Base-by-base conservation (phyloP, 2,329 filamentous ascomycete species). In the Penicillium sumatraense region DNA sequence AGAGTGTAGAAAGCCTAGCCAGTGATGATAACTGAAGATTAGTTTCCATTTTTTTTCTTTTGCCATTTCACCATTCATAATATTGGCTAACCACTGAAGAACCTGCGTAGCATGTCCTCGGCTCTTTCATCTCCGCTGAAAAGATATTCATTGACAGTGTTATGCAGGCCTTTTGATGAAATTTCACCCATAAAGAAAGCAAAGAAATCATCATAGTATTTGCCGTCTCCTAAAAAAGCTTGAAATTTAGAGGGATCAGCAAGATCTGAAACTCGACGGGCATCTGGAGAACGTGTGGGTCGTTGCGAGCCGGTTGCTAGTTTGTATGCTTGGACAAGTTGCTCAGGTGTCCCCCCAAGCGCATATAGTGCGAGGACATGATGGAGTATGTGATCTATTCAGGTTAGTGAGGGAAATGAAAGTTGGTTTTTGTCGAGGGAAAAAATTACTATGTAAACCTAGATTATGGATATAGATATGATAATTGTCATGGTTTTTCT, bases 361-460 rank as follows among this genome's bases (percentile, higher is more conserved):
- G 61, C 58, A 23, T 53, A 65, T 7, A 68, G 38, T 6, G 64
- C 53, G 7, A 64, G 53, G 1, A 68, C 29, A 50, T 68, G 66
- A 48, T 68, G 66, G 5, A 68, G 59, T n/a, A 68, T 67, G 38
- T 68, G 66, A 38, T 68, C 63, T 68, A 41, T 3, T 24, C 29
- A 31, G 29, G 40, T 6, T 16, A n/a, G 11, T 44, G 13, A 26
- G 18, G 35, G 13, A 3, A 35, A n/a, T n/a, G n/a, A n/a, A n/a
- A n/a, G n/a, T n/a, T 16, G 5, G 21, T 8, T 14, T 10, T 40
- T 3, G 26, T 14, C 5, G 5, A 10, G 40, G 18, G 16, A 29
- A 7, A 29, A 14, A 9, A 50, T 21, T 51, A 61, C 58, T 61
- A 13, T 61, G 58, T 0, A 61, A 33, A 2, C 58, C 58, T 14